A percentile compares a stretch with the other conserved stretches of the same genome.
These are phyloP conservation scores for Plasmopara viticola DNA, from an alignment of 352 stramenopile genomes.

Conservation along the genomic window DNA sequence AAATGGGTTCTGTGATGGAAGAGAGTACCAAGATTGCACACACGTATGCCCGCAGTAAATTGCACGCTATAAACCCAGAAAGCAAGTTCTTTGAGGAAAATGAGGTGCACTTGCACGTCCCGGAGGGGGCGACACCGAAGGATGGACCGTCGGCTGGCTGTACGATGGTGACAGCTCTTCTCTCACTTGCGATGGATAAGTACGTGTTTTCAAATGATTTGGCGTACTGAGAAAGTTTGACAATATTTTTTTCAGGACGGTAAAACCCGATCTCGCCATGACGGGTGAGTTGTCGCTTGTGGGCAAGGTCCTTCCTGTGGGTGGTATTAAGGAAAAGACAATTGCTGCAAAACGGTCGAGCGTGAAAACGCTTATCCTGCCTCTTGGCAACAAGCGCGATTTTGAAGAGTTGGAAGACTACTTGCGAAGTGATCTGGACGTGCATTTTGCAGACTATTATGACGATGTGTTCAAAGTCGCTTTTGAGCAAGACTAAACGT, in stretches of 20 bases:
- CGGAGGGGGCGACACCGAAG: conserved; percentile 97
- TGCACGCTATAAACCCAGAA: conserved; percentile 53
- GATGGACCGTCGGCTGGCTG: conserved; percentile 97
- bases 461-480: conserved; percentile 93
- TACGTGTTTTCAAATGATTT: conserved; percentile 24
- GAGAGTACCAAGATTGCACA: conserved; percentile 97
- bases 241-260: conserved; percentile 49
- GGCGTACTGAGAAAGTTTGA: conserved; percentile 1
- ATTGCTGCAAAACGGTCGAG: conserved; percentile 96
- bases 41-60: conserved; percentile 86
- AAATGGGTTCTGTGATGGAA: conserved; percentile 98
- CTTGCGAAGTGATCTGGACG: conserved; percentile 92
- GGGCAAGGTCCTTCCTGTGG: conserved; percentile 97
- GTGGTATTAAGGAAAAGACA: conserved; percentile 99
- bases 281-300: conserved; percentile 95
- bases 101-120: conserved; percentile 98
- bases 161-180: conserved; percentile 96
- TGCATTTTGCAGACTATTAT: conserved; percentile 97
- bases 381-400: conserved; percentile 92
- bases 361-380: conserved; percentile 93
- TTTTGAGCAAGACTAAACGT: conserved; percentile 63
- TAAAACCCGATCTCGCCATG: conserved; percentile 96
- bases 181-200: conserved; percentile 93
- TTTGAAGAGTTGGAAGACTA: conserved; percentile 97
- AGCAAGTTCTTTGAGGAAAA: conserved; percentile 94